Evolutionary conservation across 768 basidiomycete genomes (phyloP), one percentile per base, ranked within the genome.

Genomic region (Clathrus columnatus): DNA sequence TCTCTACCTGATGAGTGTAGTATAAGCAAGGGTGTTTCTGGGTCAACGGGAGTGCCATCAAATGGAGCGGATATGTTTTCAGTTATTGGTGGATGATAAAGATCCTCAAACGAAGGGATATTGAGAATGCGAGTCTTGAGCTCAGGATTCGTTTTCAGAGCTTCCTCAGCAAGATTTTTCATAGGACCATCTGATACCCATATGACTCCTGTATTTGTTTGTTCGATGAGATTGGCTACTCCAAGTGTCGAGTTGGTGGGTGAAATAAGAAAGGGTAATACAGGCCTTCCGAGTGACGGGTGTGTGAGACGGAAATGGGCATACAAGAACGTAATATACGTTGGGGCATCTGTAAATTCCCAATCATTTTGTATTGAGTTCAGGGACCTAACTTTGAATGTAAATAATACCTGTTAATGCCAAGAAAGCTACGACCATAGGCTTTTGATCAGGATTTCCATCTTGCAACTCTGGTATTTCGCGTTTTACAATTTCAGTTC

Each of bases 341-440:
- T 54, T 36, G 60, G 50, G 10, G 66, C 67, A 42, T 76, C 75
- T 69, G 50, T 11, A 24, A 26, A 20, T 7, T 7, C n/a, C 51
- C 20, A 29, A 17, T 24, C 17, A 48, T n/a, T 50, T 18, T 17
- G 26, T 6, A 28, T 21, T 4, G 4, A 14, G 20, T 2, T 36
- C n/a, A 36, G 11, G 36, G 7, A 36, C 7, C 27, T 26, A 11
- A 42, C 7, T 7, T 24, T n/a, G 10, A 5, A 36, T 23, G 29
- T 23, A 5, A 30, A 20, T 24, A 43, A 1, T 24, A 59, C 58
- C 58, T 42, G 54, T 28, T 18, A 30, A 16, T 5, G 58, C 60
- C 14, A 62, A 29, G 6, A 61, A 45, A 7, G 23, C 61, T 26
- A 61, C 28, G 8, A 58, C 10, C 30, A 48, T 24, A 17, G 54